These are phyloP conservation scores for Fusarium sp. DNA, from an alignment of 2,329 filamentous ascomycete species.

Conservation along the genomic window DNA sequence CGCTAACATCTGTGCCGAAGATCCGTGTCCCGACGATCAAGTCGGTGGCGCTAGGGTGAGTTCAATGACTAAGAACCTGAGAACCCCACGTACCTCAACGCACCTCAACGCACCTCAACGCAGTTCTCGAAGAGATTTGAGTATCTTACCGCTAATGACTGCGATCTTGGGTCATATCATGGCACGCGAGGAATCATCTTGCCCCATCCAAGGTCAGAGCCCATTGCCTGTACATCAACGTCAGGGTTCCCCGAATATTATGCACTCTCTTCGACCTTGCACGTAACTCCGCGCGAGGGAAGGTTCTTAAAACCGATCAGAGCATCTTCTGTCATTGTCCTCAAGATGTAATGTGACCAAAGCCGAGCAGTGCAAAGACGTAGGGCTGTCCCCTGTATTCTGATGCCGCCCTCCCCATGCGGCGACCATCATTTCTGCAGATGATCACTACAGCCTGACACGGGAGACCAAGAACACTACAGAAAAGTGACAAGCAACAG, in stretches of 20 bases:
- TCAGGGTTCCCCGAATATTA: rapidly evolving
- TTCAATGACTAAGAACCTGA: background rate
- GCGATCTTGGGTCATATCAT: rapidly evolving
- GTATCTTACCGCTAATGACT: too few species aligned
- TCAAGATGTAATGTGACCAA: too few species aligned
- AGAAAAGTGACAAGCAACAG: too few species aligned
- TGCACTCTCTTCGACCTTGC: background rate
- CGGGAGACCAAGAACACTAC: too few species aligned
- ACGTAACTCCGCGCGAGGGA: rapidly evolving
- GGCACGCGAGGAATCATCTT: background rate
- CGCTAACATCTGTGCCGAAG: background rate
- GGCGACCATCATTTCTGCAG: too few species aligned
- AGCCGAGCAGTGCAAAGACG: too few species aligned
- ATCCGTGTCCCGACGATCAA: background rate
- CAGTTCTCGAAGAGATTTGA: background rate
- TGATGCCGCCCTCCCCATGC: too few species aligned
- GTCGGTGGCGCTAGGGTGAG: background rate
- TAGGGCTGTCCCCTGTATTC: too few species aligned
- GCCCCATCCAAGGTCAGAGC: background rate
- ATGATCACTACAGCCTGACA: too few species aligned
- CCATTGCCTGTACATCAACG: background rate
- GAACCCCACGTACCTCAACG: too few species aligned
- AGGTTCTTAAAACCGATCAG: rapidly evolving
- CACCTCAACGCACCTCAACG: background rate
- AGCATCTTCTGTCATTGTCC: too few species aligned